Base-by-base conservation (phyloP, 2,329 filamentous ascomycete species). In the Exophiala spinifera region DNA sequence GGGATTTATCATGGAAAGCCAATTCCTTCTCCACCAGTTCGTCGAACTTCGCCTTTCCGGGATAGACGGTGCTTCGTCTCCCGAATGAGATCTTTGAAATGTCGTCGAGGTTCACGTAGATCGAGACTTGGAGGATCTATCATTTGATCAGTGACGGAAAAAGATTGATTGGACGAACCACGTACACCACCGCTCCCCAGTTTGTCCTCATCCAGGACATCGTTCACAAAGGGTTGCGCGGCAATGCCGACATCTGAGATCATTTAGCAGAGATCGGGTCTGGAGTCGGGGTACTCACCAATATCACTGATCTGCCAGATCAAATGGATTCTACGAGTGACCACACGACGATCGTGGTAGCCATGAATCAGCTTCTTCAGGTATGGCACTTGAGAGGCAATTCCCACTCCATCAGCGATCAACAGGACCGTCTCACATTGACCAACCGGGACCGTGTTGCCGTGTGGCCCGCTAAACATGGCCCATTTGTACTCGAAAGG, bases 311-410 rank as follows among this genome's bases (percentile, higher is more conserved):
- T 42, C 53, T 71, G 60, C 67, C 64, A 72, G 7, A 73, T 64
- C 4, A 73, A 57, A 62, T 70, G 60, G 14, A 73, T 61, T 11
- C 62, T 55, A 46, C 62, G 60, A 46, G 64, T 63, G 25, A 58
- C 56, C 40, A 61, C 58, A 23, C 61, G 64, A 43, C 57, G 63
- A 23, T 65, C 65, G 42, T 70, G 69, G 51, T 70, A 70, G n/a
- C 66, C 59, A 46, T 71, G 55, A 36, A 74, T 66, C n/a, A 73
- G 62, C 59, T 71, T 56, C 53, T 69, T 70, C 2, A 73, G 54
- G 56, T 71, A 70, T 23, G 62, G 65, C 42, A 72, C 59, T 21
- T 65, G 56, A 14, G 55, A 61, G 7, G 63, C 64, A 25, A 74
- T 67, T 8, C 71, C 63, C 49, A 66, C 67, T 25, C 63, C 63